Evolutionary conservation across 768 basidiomycete genomes (phyloP).

Genomic region (Piloderma croceum): DNA sequence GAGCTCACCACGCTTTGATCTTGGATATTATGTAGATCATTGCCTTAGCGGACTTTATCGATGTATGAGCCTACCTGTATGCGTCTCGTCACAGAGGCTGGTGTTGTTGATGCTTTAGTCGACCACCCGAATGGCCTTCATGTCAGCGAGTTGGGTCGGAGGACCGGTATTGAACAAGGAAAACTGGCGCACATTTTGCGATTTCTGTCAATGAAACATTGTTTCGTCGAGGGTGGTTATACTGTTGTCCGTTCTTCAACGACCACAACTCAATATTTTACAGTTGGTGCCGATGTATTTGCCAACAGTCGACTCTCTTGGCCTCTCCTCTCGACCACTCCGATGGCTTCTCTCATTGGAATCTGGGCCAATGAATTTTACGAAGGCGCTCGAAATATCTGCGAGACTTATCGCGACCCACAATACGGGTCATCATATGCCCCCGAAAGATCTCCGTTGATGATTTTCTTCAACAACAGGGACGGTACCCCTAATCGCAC

Average conservation of each 20-base stretch:
- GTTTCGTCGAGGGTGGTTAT: constrained; percentile 34
- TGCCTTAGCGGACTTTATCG: background rate
- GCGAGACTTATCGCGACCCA: too few relatives aligned
- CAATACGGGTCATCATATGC: too few relatives aligned
- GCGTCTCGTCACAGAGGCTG: constrained; percentile 28
- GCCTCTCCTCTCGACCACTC: constrained; percentile 17
- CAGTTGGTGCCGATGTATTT: constrained; percentile 23
- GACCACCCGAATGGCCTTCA: constrained; percentile 32
- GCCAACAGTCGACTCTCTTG: constrained; percentile 34
- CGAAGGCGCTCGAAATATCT: too few relatives aligned
- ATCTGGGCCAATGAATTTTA: too few relatives aligned
- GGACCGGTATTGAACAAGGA: constrained; percentile 26
- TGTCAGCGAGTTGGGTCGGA: constrained; percentile 25
- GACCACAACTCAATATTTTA: background rate
- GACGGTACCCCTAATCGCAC: too few relatives aligned
- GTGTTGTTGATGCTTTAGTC: constrained; percentile 34
- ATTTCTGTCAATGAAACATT: constrained; percentile 34
- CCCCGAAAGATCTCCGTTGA: too few relatives aligned
- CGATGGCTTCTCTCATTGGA: too few relatives aligned
- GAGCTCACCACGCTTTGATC: background rate
- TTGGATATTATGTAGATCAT: background rate
- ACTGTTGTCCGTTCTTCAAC: background rate
- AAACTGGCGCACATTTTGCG: constrained; percentile 38
- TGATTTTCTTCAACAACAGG: too few relatives aligned
- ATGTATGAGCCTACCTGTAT: constrained; percentile 27